Base-by-base conservation (phyloP, 2,329 filamentous ascomycete species). In the Penicillium paneum region DNA sequence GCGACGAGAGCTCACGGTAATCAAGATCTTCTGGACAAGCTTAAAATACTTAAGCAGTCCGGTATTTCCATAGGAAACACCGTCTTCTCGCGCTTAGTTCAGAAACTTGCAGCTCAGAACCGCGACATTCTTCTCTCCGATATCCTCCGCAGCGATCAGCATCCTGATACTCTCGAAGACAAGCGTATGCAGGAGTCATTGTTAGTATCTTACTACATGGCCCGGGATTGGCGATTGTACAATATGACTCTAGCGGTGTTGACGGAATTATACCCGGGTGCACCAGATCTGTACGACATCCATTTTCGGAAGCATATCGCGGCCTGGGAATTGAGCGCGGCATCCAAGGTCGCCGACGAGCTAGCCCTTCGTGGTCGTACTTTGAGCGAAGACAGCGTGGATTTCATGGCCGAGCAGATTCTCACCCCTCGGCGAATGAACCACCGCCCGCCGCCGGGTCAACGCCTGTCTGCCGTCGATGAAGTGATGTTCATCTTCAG, bases 11-110 rank as follows among this genome's bases (percentile, higher is more conserved):
- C 88, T 49, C 70, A 76, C 1, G 80, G 80, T 10, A 70, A 83
- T 0, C 74, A 79, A 31, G 81, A 79, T 7, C 76, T 94, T n/a
- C 66, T 78, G 24, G 68, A 75, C 0, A 83, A 84, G 31, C 79
- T 96, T 26, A 69, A 78, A 26, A 79, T 84, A 50, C 76, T 96
- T 3, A 76, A 81, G 56, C 74, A 79, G 48, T 76, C 83, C 6
- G 84, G 83, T 0, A 88, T 96, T 29, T 76, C 78, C 0, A 76
- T 90, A 28, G 79, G 82, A 4, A 72, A 79, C 5, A 85, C 83
- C 5, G 79, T 82, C 2, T 96, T 91, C 66, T 81, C 83, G 41
- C 79, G 81, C 39, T 78, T 89, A 10, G 65, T 96, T 5, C 77
- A 83, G 38, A 81, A 83, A 52, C 83, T 94, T 53, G 86, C 86